Conservation (phyloP, 257 asterid genomes). For the Solanum ahanhuiri region DNA sequence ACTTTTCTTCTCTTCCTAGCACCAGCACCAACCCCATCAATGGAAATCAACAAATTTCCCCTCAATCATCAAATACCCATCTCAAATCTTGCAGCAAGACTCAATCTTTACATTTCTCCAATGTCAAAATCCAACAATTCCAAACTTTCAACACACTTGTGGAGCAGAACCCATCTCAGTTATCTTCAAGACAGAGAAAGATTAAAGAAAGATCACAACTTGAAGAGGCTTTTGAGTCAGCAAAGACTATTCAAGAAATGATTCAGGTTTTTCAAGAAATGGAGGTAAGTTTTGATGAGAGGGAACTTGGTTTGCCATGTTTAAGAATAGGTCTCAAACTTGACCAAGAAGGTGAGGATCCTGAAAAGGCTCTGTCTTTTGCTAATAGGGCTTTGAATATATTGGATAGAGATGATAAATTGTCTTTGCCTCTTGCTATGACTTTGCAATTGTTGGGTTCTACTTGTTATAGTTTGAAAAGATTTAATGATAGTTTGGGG, state of each 20-base stretch:
- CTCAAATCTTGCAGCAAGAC: slow-evolving; percentile 19
- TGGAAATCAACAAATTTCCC: slow-evolving; percentile 5
- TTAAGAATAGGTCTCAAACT: slow-evolving; percentile 76
- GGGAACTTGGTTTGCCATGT: slow-evolving; percentile 68
- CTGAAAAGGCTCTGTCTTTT: slow-evolving; percentile 55
- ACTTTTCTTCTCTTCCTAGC: not conserved
- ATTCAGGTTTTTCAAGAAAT: slow-evolving; percentile 53
- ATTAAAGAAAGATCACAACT: slow-evolving; percentile 47
- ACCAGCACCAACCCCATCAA: not conserved
- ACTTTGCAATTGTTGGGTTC: slow-evolving; percentile 83
- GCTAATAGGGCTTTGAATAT: slow-evolving; percentile 61
- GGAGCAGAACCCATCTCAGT: slow-evolving; percentile 25
- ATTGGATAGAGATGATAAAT: slow-evolving; percentile 42
- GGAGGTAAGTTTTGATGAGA: slow-evolving; percentile 61
- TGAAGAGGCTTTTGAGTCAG: slow-evolving; percentile 86
- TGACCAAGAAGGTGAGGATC: slow-evolving; percentile 70
- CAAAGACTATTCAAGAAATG: slow-evolving; percentile 68
- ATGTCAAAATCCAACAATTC: slow-evolving; percentile 3
- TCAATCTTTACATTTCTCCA: slow-evolving; percentile 23
- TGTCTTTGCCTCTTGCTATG: slow-evolving; percentile 76
- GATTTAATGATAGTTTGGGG: slow-evolving; percentile 78
- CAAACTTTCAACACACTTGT: slow-evolving; percentile 36
- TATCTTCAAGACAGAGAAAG: slow-evolving; percentile 67
- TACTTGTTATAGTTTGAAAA: slow-evolving; percentile 42
- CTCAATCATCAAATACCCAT: slow-evolving; percentile 20